Percentiles rank a stretch among this genome's conserved stretches.
These are phyloP conservation scores for Yarrowia divulgata DNA, from an alignment of 805 yeast species.

Conservation along the genomic window DNA sequence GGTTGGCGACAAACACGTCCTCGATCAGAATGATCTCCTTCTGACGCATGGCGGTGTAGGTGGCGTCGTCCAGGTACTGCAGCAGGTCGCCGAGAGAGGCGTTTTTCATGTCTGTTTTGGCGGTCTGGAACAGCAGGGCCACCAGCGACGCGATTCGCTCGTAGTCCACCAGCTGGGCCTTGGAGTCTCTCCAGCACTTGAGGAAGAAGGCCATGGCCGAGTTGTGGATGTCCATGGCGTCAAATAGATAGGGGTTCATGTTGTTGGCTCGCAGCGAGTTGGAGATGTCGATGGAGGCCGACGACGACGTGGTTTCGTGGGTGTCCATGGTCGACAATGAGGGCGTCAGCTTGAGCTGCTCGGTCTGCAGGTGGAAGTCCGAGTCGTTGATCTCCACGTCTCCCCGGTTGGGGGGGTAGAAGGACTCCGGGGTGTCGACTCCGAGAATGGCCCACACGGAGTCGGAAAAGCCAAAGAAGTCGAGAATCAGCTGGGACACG, in stretches of 20 bases:
- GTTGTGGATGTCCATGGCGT: conserved; percentile 29
- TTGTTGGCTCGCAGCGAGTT: conserved; percentile 19
- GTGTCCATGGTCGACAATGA: conserved; percentile 35
- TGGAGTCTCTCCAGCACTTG: conserved; percentile 45
- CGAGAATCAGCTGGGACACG: conserved; percentile 41
- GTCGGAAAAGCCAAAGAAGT: conserved; percentile 28
- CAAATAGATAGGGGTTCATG: conserved; percentile 38
- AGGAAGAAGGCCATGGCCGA: conserved; percentile 41
- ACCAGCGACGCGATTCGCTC: conserved; percentile 59
- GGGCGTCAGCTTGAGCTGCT: conserved; percentile 24
- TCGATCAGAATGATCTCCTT: conserved; percentile 57
- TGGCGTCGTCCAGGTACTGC: conserved; percentile 53
- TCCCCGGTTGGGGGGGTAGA: conserved; percentile 37
- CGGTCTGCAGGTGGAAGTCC: conserved; percentile 33
- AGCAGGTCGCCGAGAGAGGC: conserved; percentile 56
- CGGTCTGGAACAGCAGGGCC: conserved; percentile 49
- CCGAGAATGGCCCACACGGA: conserved; percentile 30
- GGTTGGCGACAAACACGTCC: conserved; percentile 38
- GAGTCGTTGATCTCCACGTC: conserved; percentile 39
- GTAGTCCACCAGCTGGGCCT: conserved; percentile 61
- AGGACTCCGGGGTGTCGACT: conserved; percentile 25
- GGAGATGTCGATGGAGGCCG: conserved; percentile 18
- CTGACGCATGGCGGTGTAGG: conserved; percentile 61
- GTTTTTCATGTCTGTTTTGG: conserved; percentile 41
- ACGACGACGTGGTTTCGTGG: conserved; percentile 30